Conservation (phyloP, 2,329 filamentous ascomycete species). For the Capronia coronata region DNA sequence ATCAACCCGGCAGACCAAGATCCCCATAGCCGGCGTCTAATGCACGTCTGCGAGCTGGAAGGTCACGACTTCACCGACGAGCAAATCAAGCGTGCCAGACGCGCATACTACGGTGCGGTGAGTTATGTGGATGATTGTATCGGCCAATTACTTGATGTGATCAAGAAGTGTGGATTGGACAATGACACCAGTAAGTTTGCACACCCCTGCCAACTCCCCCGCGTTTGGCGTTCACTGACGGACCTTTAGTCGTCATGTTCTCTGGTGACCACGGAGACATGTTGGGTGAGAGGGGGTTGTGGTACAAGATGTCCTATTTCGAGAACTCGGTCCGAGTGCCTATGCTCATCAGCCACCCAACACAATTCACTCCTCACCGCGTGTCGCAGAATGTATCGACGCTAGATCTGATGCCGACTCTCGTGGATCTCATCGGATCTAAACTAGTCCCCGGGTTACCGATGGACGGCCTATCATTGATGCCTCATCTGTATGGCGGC, state of each 20-base stretch:
- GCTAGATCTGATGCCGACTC: conserved; percentile 80
- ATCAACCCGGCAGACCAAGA: conserved; percentile 75
- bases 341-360: conserved; percentile 74
- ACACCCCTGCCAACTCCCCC: background rate
- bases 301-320: conserved; percentile 98
- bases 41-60: conserved; percentile 82
- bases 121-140: conserved; percentile 93
- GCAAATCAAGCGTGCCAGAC: conserved; percentile 74
- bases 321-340: conserved; percentile 86
- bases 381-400: conserved; percentile 83
- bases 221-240: conserved; percentile 1
- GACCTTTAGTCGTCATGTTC: conserved; percentile 58
- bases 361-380: conserved; percentile 65
- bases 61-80: conserved; percentile 76
- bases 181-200: conserved; percentile 57
- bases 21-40: conserved; percentile 74
- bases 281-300: conserved; percentile 84
- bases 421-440: conserved; percentile 73
- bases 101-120: conserved; percentile 88
- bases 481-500: conserved; percentile 65
- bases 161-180: conserved; percentile 71
- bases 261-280: conserved; percentile 93
- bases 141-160: conserved; percentile 68
- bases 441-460: conserved; percentile 65
- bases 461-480: conserved; percentile 74